Conservation (phyloP, 192 early-diverging fungal species). For the Coemansia aciculifera region DNA sequence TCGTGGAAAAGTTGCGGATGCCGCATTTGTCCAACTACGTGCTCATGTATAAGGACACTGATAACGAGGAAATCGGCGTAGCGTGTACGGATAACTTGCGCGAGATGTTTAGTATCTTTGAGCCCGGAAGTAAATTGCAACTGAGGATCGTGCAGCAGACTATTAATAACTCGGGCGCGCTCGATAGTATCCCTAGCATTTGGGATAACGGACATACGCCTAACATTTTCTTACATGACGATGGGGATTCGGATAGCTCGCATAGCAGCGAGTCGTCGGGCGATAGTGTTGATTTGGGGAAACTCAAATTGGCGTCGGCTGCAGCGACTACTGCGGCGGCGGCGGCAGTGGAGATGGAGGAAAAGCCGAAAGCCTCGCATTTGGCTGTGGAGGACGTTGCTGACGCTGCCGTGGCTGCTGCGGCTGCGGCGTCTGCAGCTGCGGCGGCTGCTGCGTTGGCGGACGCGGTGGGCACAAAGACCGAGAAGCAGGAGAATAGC, state of each 20-base stretch:
- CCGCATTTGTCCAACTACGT: constrained; percentile 27
- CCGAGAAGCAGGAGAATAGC: constrained; percentile 5
- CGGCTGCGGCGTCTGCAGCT: constrained; percentile 16
- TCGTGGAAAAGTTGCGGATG: constrained; percentile 49
- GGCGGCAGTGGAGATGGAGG: constrained; percentile 25
- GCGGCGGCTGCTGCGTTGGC: constrained; percentile 1
- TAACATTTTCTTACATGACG: constrained; percentile 30
- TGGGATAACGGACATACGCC: constrained; percentile 47
- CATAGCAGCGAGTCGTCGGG: constrained; percentile 20
- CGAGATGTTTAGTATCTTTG: constrained; percentile 51
- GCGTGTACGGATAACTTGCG: constrained; percentile 48
- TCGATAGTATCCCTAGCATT: constrained; percentile 38
- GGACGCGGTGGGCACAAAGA: constrained; percentile 8
- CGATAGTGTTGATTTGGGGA: constrained; percentile 16
- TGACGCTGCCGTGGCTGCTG: constrained; percentile 30
- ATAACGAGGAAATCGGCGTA: constrained; percentile 53
- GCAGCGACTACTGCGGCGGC: neutral
- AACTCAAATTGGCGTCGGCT: constrained; percentile 21
- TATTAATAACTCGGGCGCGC: constrained; percentile 41
- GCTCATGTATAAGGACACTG: constrained; percentile 47
- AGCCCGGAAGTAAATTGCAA: constrained; percentile 43
- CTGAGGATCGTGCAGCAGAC: constrained; percentile 45
- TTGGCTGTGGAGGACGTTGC: constrained; percentile 36
- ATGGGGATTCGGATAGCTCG: neutral
- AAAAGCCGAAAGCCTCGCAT: constrained; percentile 17